A percentile compares a stretch with the other conserved stretches of the same genome.
Evolutionary conservation across 148 eudicot species (phyloP).

Genomic region (Linanthus parryae): DNA sequence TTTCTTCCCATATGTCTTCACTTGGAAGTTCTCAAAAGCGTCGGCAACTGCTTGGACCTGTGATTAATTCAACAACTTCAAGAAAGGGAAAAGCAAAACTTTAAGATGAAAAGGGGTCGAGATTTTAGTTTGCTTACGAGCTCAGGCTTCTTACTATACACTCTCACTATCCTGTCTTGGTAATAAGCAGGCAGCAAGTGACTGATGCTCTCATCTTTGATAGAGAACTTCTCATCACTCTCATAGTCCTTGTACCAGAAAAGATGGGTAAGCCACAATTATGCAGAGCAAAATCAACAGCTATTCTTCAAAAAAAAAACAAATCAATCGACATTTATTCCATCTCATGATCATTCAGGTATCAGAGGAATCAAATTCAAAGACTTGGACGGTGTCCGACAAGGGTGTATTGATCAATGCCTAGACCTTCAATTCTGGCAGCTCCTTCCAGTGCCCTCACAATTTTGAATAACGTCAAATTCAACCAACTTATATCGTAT

Average conservation of each 20-base stretch:
- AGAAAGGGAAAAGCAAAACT: neutral
- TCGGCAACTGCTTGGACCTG: constrained; percentile 74
- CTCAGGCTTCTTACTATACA: constrained; percentile 74
- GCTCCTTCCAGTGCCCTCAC: too few species aligned
- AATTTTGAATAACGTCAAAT: too few species aligned
- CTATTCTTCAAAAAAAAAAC: neutral
- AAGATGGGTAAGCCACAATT: neutral
- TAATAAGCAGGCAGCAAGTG: constrained; percentile 62
- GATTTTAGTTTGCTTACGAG: constrained; percentile 30
- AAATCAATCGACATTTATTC: too few species aligned
- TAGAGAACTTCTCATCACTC: constrained; percentile 40
- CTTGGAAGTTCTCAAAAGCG: constrained; percentile 74
- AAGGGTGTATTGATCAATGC: too few species aligned
- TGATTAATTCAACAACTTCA: neutral
- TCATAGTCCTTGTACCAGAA: constrained; percentile 59
- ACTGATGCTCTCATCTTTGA: constrained; percentile 50
- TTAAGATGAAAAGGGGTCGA: neutral
- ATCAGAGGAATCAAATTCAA: neutral
- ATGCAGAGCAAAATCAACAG: neutral
- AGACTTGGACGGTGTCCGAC: neutral
- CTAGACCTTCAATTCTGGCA: too few species aligned
- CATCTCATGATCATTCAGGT: too few species aligned
- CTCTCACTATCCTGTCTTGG: constrained; percentile 77
- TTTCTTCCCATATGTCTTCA: constrained; percentile 44
- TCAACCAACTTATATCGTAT: too few species aligned